Base-by-base conservation (phyloP, 306 rosid species). In the Aeschynomene evenia region DNA sequence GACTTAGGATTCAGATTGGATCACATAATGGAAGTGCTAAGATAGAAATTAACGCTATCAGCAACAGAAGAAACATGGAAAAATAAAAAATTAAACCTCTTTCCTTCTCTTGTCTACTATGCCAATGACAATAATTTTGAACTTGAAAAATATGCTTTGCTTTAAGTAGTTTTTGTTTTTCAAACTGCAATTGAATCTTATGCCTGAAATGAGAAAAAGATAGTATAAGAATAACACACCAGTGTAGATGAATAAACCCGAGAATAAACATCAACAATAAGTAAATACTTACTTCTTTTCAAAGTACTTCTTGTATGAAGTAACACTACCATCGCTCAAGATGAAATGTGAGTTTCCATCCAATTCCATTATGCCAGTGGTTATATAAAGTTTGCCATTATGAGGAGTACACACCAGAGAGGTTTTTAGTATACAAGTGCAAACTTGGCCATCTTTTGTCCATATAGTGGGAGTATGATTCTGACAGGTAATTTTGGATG, bases 401-500 rank as follows among this genome's bases (percentile, higher is more conserved):
- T 93, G 98, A 43, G 96, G 96, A 53, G 94, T 86, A 73, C 11
- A 87, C 1, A 93, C 86, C 83, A 93, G 31, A 4, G 96, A 82
- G 60, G 82, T 82, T 56, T 23, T 26, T 1, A 93, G 77, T 82
- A 75, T 66, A 68, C 96, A 93, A 37, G 68, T 6, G 70, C 94
- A 93, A 59, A 80, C 77, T 4, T 12, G 62, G 54, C 91, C 94
- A 15, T 53, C 53, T 72, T 73, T 70, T 12, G 90, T 90, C 46
- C 54, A 46, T 54, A 88, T 49, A 1, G 11, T 34, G 23, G 26
- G 31, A 36, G 34, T 26, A 68, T 56, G 76, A 34, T 45, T 36
- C 54, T 29, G 29, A 4, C 80, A 66, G 10, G 4, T 21, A 15
- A 73, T 46, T n/a, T 4, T 13, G 19, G 59, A 42, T 26, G 91